Evolutionary conservation across 2,329 filamentous ascomycete genomes (phyloP), one percentile per base, ranked within the genome.

Genomic region (Colletotrichum acutatum): DNA sequence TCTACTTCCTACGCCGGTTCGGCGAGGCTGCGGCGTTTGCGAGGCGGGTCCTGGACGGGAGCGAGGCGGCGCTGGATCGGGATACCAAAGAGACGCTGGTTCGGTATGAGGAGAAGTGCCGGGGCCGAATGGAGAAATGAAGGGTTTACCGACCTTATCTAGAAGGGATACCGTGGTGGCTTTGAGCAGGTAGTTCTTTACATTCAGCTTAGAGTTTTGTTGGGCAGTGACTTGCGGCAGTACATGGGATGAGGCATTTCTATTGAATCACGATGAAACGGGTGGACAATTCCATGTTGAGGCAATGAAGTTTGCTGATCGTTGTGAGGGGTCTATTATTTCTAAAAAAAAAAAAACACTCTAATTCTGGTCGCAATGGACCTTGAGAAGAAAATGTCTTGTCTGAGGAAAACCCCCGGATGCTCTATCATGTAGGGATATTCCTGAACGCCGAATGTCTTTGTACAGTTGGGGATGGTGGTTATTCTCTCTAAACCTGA

Each of bases 1-100:
- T 90, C 57, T 90, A 90, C 76, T 90, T 88, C 78, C 86, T 86
- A 75, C 79, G 83, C 6, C 80, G 84, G 42, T 90, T 84, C 70
- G 78, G 79, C 1, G 84, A 88, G 66, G 87, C 84, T 2, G 80
- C 83, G n/a, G 76, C 77, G 12, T 84, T 90, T 57, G 79, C 85
- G 6, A 68, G 76, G 2, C 74, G 76, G 5, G 79, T 85, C 0
- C 77, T 88, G 6, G 78, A 78, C 5, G 77, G 75, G 8, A 78
- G 75, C 16, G 76, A 74, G 4, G 75, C 77, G 5, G 81, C 78
- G 7, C 71, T 89, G 14, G 87, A 90, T 30, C 74, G 74, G 4
- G 87, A 89, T 58, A 84, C 85, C 7, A 78, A 78, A 60, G 77
- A 78, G 57, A 68, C 85, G 58, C 75, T 90, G 54, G 68, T 72